These are phyloP conservation scores for Huntiella moniliformis DNA, from an alignment of 2,329 filamentous ascomycete species.

Conservation along the genomic window DNA sequence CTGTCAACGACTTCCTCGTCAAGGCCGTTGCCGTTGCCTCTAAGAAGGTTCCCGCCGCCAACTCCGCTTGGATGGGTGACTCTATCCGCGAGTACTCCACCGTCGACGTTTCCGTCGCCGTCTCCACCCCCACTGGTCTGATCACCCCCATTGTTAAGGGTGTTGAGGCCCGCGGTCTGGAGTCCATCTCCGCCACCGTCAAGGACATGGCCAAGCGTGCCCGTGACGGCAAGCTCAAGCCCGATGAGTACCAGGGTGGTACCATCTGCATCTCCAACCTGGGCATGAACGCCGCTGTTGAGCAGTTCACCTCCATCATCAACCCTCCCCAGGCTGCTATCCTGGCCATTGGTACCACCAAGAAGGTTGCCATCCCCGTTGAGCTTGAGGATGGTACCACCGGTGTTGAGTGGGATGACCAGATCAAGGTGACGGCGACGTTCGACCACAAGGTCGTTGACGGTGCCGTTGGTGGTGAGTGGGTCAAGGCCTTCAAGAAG, in stretches of 20 bases:
- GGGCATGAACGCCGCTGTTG: slow-evolving; percentile 96
- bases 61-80: slow-evolving; percentile 84
- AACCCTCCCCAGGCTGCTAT: slow-evolving; percentile 96
- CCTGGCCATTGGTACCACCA: slow-evolving; percentile 80
- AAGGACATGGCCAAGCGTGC: slow-evolving; percentile 96
- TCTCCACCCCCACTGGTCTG: slow-evolving; percentile 78
- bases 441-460: slow-evolving; percentile 99
- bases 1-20: slow-evolving; percentile 98
- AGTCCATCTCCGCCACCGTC: slow-evolving; percentile 71
- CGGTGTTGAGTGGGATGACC: slow-evolving; percentile 77
- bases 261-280: slow-evolving; percentile 99
- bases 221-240: slow-evolving; percentile 94
- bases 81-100: slow-evolving; percentile 84
- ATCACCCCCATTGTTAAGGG: slow-evolving; percentile 95
- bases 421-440: slow-evolving; percentile 84
- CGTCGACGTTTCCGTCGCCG: slow-evolving; percentile 89
- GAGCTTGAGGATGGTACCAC: slow-evolving; percentile 68
- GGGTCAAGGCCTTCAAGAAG: slow-evolving; percentile 94
- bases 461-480: slow-evolving; percentile 88
- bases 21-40: slow-evolving; percentile 82
- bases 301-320: slow-evolving; percentile 95
- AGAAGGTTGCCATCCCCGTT: slow-evolving; percentile 80
- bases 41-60: slow-evolving; percentile 86
- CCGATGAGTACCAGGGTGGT: slow-evolving; percentile 96
- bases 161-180: slow-evolving; percentile 70